Base-by-base conservation (phyloP, 768 basidiomycete species). In the Rhizopogon salebrosus region DNA sequence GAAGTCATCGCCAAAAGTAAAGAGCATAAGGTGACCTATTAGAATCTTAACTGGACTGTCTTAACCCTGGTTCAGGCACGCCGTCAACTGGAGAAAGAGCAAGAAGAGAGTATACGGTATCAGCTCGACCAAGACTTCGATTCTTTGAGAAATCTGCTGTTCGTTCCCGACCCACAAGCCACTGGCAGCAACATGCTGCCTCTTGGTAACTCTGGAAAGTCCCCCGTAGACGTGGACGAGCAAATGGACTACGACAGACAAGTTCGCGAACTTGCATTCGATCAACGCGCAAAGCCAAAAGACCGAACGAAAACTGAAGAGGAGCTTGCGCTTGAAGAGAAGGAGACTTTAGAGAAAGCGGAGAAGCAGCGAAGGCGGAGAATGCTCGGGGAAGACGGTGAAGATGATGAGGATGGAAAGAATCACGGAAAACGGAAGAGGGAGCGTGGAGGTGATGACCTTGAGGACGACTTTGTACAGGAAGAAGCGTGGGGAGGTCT, bases 1-100 rank as follows among this genome's bases (percentile, higher is more conserved):
- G 97, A 99, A 67, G 89, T 99, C 31, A 92, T 99, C 41, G 89
- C 92, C 1, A 99, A 98, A 71, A 95, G 92, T 71, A 99, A 99
- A 70, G 83, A 85, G 46, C 84, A 98, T 73, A 98, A 95, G 76
- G 95, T 92, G 60, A 65, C 35, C 10, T 31, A 42, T 34, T 2
- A 51, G 22, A 34, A n/a, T 6, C 29, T 3, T 41, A 24, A 18
- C 4, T 8, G 13, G 24, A 41, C 4, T 52, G 10, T 53, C 26
- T 54, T 24, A 45, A 13, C 46, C 38, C 29, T 41, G 4, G 1
- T 40, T 34, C 53, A 98, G 95, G 71, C 89, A 49, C 83, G 80
- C 57, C 77, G 95, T n/a, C 95, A 98, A 78, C 78, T 88, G 63
- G 87, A 93, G 68, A 83, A 84, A 56, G 90, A 94, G 60, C 76